These are phyloP conservation scores for Penicillium argentinense DNA, from an alignment of 495 filamentous ascomycete species.

Conservation along the genomic window DNA sequence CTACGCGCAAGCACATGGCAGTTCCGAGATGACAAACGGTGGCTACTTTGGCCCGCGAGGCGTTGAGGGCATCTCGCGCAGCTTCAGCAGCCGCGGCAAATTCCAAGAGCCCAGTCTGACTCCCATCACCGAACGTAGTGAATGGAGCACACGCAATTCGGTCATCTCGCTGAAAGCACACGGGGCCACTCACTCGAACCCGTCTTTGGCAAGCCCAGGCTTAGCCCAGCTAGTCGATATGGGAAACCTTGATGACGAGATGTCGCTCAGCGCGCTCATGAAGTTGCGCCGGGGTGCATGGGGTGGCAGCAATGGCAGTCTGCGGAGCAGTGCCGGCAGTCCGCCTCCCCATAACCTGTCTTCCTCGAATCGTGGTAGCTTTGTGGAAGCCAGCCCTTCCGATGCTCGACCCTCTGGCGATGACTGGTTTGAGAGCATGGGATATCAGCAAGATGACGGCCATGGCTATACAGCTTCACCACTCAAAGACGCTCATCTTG, in stretches of 20 bases:
- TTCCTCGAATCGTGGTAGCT: slow-evolving; percentile 38
- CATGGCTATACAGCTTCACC: slow-evolving; percentile 15
- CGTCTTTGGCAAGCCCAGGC: slow-evolving; percentile 55
- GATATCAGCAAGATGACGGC: slow-evolving; percentile 15
- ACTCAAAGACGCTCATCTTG: slow-evolving; percentile 10
- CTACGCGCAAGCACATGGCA: slow-evolving; percentile 67
- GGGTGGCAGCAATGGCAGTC: slow-evolving; percentile 75
- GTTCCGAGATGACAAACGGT: slow-evolving; percentile 65
- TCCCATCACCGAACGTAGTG: slow-evolving; percentile 92
- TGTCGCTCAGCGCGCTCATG: slow-evolving; percentile 69
- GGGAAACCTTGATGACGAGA: slow-evolving; percentile 64
- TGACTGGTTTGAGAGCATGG: slow-evolving; percentile 11
- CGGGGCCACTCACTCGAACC: slow-evolving; percentile 41
- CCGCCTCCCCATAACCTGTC: slow-evolving; percentile 43
- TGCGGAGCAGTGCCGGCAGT: slow-evolving; percentile 64
- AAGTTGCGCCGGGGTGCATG: slow-evolving; percentile 73
- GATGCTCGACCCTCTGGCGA: slow-evolving; percentile 16
- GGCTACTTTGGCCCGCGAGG: slow-evolving; percentile 86
- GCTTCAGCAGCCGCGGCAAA: slow-evolving; percentile 65
- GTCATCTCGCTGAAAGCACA: slow-evolving; percentile 72
- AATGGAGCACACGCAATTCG: slow-evolving; percentile 93
- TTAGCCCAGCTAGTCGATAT: slow-evolving; percentile 73
- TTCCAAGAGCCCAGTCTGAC: slow-evolving; percentile 88
- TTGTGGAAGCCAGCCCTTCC: slow-evolving; percentile 38
- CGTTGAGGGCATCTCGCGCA: slow-evolving; percentile 61